These are phyloP conservation scores for Rhizophlyctis rosea DNA, from an alignment of 192 early-diverging fungal genomes.

Conservation along the genomic window DNA sequence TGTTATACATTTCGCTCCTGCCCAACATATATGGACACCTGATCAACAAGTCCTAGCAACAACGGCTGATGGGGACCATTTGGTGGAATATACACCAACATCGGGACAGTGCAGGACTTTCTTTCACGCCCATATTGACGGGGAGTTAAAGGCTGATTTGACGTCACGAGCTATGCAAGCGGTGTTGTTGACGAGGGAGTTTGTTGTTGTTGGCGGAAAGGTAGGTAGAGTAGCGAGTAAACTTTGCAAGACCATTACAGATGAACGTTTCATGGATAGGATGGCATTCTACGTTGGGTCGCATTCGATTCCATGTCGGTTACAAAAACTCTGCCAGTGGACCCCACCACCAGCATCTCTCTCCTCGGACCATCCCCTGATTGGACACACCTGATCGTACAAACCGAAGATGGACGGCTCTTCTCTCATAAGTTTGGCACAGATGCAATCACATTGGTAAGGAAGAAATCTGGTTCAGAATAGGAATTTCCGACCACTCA, in stretches of 20 bases:
- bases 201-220: constrained; percentile 38
- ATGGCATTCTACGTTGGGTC: constrained; percentile 35
- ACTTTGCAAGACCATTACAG: too few relatives aligned
- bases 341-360: constrained; percentile 7
- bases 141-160: constrained; percentile 9
- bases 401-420: constrained; percentile 18
- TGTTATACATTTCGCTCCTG: constrained; percentile 5
- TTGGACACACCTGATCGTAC: constrained; percentile 30
- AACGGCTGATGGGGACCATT: constrained; percentile 17
- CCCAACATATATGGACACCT: constrained; percentile 21
- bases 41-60: constrained; percentile 19
- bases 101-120: constrained; percentile 22
- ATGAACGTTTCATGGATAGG: too few relatives aligned
- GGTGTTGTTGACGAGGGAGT: constrained; percentile 29
- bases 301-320: constrained; percentile 20
- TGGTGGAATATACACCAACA: constrained; percentile 35
- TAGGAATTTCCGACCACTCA: background rate
- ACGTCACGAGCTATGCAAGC: constrained; percentile 20
- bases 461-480: too few relatives aligned
- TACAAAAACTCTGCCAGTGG: constrained; percentile 12
- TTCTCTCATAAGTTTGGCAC: constrained; percentile 16
- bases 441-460: background rate
- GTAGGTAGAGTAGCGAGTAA: constrained; percentile 30
- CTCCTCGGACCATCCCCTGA: constrained; percentile 40
- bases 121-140: constrained; percentile 17